Evolutionary conservation across 2,329 filamentous ascomycete genomes (phyloP).

Genomic region (Colletotrichum gloeosporioides): DNA sequence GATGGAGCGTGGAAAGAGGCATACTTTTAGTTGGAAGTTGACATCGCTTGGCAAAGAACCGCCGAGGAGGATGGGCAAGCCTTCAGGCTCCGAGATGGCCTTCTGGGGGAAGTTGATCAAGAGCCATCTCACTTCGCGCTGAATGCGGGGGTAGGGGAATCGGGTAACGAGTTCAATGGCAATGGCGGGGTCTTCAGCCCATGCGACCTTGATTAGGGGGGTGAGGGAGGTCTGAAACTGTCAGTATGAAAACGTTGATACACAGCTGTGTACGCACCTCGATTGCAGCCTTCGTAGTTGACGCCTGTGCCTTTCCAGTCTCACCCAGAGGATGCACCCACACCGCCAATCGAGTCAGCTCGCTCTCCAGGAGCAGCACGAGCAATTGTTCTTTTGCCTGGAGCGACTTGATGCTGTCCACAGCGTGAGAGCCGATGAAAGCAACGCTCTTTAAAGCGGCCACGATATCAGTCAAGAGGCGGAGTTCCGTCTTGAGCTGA

Average conservation of each 20-base stretch:
- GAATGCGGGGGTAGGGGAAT: constrained; percentile 77
- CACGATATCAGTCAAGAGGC: constrained; percentile 78
- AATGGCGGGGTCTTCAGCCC: constrained; percentile 83
- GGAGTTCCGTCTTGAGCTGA: constrained; percentile 91
- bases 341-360: constrained; percentile 81
- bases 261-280: constrained; percentile 37
- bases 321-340: constrained; percentile 84
- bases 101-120: constrained; percentile 85
- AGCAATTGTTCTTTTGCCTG: constrained; percentile 85
- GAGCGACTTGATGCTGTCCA: constrained; percentile 67
- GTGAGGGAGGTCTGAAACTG: constrained; percentile 56
- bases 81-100: constrained; percentile 81
- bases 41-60: constrained; percentile 79
- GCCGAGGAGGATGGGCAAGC: constrained; percentile 82
- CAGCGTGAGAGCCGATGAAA: constrained; percentile 58
- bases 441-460: constrained; percentile 68
- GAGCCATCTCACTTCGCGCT: constrained; percentile 78
- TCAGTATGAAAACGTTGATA: background rate
- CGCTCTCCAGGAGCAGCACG: constrained; percentile 79
- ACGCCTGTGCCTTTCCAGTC: constrained; percentile 39
- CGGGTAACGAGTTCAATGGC: constrained; percentile 85
- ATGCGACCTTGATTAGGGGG: constrained; percentile 79
- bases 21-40: constrained; percentile 81
- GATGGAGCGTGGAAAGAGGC: constrained; percentile 1
- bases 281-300: constrained; percentile 25